A percentile compares a stretch with the other conserved stretches of the same genome.
phyloP scores from a whole-genome alignment of 805 yeast genomes.

The Saturnispora saitoi region DNA sequence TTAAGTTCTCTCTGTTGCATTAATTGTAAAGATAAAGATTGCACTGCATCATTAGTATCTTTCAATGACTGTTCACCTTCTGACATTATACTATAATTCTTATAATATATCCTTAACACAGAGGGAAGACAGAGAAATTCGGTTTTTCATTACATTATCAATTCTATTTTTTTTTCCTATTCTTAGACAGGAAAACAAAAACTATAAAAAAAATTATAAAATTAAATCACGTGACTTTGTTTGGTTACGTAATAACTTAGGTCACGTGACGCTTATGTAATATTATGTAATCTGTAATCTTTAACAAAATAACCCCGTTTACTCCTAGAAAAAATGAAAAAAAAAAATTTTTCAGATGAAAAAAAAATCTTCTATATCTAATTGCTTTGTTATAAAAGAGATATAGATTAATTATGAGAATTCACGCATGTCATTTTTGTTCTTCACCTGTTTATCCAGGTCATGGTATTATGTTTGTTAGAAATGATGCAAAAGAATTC shows the following conservation, averaged over 20 bases:
- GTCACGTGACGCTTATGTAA: neutral
- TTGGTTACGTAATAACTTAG: neutral
- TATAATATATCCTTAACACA: neutral
- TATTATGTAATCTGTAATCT: neutral
- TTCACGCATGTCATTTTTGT: constrained; percentile 90
- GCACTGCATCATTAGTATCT: constrained; percentile 7
- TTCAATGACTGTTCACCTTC: neutral
- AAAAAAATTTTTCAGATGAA: constrained; percentile 2
- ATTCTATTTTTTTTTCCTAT: neutral
- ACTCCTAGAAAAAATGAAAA: neutral
- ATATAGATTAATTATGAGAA: constrained; percentile 48
- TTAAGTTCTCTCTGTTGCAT: constrained; percentile 22
- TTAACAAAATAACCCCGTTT: neutral
- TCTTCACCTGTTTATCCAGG: constrained; percentile 93
- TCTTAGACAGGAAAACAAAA: neutral
- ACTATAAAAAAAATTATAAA: neutral
- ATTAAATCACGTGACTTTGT: neutral
- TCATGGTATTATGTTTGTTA: constrained; percentile 94
- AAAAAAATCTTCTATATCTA: neutral
- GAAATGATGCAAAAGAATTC: constrained; percentile 97
- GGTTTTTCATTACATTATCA: neutral
- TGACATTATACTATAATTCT: neutral
- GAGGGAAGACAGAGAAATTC: neutral
- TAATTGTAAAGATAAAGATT: constrained; percentile 21
- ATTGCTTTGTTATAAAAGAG: neutral